Conservation (phyloP, 805 yeast genomes). For the Pichia nanzhaoensis region DNA sequence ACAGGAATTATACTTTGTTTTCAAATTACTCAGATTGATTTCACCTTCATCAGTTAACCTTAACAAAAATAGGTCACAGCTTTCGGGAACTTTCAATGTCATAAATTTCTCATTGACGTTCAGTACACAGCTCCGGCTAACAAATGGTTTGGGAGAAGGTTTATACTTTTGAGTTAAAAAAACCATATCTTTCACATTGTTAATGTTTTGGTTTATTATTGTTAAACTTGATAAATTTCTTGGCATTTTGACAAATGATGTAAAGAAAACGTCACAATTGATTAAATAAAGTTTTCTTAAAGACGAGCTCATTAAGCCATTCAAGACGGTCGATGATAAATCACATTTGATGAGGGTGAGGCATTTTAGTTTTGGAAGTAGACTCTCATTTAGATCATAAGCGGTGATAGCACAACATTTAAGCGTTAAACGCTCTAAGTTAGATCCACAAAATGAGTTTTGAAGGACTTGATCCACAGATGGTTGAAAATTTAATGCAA, state of each 20-base stretch:
- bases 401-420: constrained; percentile 1
- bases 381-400: neutral
- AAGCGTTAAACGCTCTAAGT: constrained; percentile 1
- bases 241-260: constrained; percentile 17
- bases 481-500: constrained; percentile 10
- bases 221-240: constrained; percentile 13
- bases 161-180: constrained; percentile 5
- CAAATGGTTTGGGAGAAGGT: neutral
- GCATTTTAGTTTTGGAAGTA: constrained; percentile 7
- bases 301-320: neutral
- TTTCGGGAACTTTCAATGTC: constrained; percentile 1
- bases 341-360: constrained; percentile 19
- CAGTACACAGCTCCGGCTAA: neutral
- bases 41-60: neutral
- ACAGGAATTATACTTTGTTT: neutral
- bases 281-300: constrained; percentile 12
- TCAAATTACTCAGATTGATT: neutral
- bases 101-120: constrained; percentile 3
- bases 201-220: constrained; percentile 15
- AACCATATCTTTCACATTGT: constrained; percentile 15
- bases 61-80: neutral
- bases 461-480: neutral
- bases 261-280: constrained; percentile 20
- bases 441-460: neutral
- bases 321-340: constrained; percentile 13